Conservation (phyloP, 495 filamentous ascomycete species). For the Aspergillus egyptiacus region DNA sequence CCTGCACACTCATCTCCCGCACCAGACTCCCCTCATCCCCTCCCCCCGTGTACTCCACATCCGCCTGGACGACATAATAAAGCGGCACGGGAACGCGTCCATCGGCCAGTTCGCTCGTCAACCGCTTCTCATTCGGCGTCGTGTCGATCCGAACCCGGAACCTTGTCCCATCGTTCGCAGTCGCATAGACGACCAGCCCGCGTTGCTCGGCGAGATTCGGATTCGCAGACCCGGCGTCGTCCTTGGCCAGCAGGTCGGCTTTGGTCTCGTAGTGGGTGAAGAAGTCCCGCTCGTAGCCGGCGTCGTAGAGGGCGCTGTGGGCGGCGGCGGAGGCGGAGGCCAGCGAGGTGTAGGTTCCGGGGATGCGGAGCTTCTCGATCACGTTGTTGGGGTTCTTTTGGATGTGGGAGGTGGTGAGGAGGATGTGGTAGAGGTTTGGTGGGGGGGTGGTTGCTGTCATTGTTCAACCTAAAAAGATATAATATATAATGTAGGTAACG, state of each 20-base stretch:
- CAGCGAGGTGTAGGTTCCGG: constrained; percentile 19
- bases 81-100: constrained; percentile 13
- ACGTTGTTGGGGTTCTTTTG: constrained; percentile 12
- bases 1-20: constrained; percentile 14
- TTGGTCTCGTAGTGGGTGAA: constrained; percentile 14
- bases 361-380: constrained; percentile 15
- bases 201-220: neutral
- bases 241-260: neutral
- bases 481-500: too few relatives aligned
- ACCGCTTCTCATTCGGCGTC: constrained; percentile 1
- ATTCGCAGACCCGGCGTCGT: constrained; percentile 2
- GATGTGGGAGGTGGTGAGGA: constrained; percentile 9
- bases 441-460: too few relatives aligned
- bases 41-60: constrained; percentile 9
- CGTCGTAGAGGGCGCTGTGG: constrained; percentile 16
- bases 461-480: too few relatives aligned
- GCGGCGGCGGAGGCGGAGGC: constrained; percentile 18
- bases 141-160: constrained; percentile 18
- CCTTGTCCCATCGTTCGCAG: constrained; percentile 15
- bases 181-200: constrained; percentile 13
- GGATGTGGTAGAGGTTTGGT: constrained; percentile 19
- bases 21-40: constrained; percentile 10
- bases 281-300: constrained; percentile 22
- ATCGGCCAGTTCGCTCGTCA: constrained; percentile 12
- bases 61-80: constrained; percentile 21